Evolutionary conservation across 257 asterid species (phyloP), one percentile per base, ranked within the genome.

Genomic region (Paraleonurus japonicus): DNA sequence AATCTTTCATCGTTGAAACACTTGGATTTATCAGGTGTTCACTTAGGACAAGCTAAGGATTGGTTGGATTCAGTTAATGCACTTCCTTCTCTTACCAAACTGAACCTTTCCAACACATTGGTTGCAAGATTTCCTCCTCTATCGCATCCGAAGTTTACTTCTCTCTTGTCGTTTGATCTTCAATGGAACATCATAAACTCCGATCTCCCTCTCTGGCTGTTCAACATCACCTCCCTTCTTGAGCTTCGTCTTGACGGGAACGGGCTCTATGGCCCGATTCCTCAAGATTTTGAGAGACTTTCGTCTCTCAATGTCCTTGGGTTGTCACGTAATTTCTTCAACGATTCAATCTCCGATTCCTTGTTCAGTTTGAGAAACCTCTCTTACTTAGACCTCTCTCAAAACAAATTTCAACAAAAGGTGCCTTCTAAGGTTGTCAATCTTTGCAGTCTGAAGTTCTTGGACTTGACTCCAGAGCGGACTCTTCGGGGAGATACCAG

Each of bases 201-300:
- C 47, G 13, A 20, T 22, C 4, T 67, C 53, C 79, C 68, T n/a
- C 67, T 9, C 20, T 75, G 69, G 79, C n/a, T 75, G 45, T 75
- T 67, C 24, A 33, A 58, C 47, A 23, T 75, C 8, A 20, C 48
- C 0, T 2, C 15, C 64, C 79, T 75, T 66, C 57, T 58, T 15
- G 79, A 75, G 43, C 74, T 75, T 11, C 79, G 69, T 45, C 79
- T 75, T n/a, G 79, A 75, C 59, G 69, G 74, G 0, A 75, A 75
- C 23, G 74, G 79, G 9, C 50, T 75, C 15, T 28, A 39, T 22
- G 73, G 79, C 7, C 35, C 74, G 4, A 67, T 75, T 9, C 63
- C 74, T 59, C 55, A 67, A 4, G 50, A 41, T 22, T 28, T 75
- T 0, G 55, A 2, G 19, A 58, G 58, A 15, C 7, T 75, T 35